These are phyloP conservation scores for Entomortierella beljakovae DNA, from an alignment of 192 early-diverging fungal species.

Conservation along the genomic window DNA sequence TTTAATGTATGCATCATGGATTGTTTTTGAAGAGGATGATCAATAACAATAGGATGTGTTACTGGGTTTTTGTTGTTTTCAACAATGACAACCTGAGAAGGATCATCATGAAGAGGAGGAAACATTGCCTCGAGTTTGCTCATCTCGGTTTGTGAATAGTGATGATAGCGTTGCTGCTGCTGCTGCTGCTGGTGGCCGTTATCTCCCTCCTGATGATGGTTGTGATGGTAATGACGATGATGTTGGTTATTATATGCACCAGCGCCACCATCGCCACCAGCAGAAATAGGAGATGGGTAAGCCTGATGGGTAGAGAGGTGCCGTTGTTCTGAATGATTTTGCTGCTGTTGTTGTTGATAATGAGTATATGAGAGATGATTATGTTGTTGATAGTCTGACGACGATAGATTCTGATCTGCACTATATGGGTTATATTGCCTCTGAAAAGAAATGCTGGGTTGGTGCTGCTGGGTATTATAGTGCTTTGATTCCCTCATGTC, in stretches of 20 bases:
- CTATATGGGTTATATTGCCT: slow-evolving; percentile 7
- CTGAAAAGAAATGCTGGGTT: too few species aligned
- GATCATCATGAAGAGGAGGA: slow-evolving; percentile 30
- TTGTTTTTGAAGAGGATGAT: slow-evolving; percentile 7
- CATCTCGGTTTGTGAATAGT: slow-evolving; percentile 23
- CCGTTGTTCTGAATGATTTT: slow-evolving; percentile 14
- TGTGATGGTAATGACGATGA: slow-evolving; percentile 7
- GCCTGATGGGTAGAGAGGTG: not conserved
- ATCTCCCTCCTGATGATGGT: not conserved
- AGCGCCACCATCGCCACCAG: not conserved
- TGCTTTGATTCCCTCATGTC: not conserved
- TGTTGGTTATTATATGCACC: slow-evolving; percentile 25
- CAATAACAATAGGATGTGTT: not conserved
- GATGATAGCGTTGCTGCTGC: too few species aligned
- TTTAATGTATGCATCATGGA: not conserved
- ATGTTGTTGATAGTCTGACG: slow-evolving; percentile 3
- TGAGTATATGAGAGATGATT: not conserved
- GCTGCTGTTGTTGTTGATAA: slow-evolving; percentile 8
- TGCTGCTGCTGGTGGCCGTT: not conserved
- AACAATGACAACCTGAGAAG: not conserved
- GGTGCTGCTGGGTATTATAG: slow-evolving; percentile 4
- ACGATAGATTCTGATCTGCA: slow-evolving; percentile 11
- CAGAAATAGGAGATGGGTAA: not conserved
- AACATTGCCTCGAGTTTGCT: slow-evolving; percentile 24
- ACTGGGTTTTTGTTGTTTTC: not conserved